Percentiles rank a stretch among this genome's conserved stretches.
Evolutionary conservation across 306 rosid genomes (phyloP).

Genomic region (Quercus aquifolioides): DNA sequence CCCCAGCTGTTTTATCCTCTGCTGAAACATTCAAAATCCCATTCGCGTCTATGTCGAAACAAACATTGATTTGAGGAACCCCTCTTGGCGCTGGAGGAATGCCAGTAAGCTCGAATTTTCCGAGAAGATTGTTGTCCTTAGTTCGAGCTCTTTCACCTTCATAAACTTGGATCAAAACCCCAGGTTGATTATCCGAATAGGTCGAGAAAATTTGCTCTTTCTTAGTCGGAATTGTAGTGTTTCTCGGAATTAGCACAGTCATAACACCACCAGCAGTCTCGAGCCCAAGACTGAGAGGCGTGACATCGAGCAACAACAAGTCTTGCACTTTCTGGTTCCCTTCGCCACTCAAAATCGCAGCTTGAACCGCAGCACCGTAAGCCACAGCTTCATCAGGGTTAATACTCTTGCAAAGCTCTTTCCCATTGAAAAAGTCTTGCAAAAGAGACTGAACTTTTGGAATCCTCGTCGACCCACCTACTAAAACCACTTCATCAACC

Average conservation of each 20-base stretch:
- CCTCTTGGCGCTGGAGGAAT: slow-evolving; percentile 89
- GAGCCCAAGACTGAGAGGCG: slow-evolving; percentile 64
- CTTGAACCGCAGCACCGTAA: slow-evolving; percentile 85
- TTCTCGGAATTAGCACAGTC: slow-evolving; percentile 73
- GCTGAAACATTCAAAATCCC: slow-evolving; percentile 73
- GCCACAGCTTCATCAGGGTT: slow-evolving; percentile 93
- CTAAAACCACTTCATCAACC: slow-evolving; percentile 74
- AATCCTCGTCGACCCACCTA: slow-evolving; percentile 79
- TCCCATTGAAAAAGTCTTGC: slow-evolving; percentile 77
- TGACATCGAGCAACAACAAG: slow-evolving; percentile 66
- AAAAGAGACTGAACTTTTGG: slow-evolving; percentile 73
- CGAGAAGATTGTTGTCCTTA: slow-evolving; percentile 67
- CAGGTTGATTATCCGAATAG: slow-evolving; percentile 78
- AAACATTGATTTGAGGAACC: slow-evolving; percentile 70
- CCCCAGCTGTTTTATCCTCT: slow-evolving; percentile 85
- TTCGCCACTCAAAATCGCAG: slow-evolving; percentile 71
- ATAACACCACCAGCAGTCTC: slow-evolving; percentile 89
- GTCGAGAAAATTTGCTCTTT: slow-evolving; percentile 82
- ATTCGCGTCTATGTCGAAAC: slow-evolving; percentile 73
- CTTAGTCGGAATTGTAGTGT: slow-evolving; percentile 79
- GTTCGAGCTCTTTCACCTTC: slow-evolving; percentile 82
- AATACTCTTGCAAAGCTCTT: slow-evolving; percentile 82
- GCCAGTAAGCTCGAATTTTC: slow-evolving; percentile 73
- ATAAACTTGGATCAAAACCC: slow-evolving; percentile 77
- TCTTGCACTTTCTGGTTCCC: slow-evolving; percentile 78